Conservation (phyloP, 1,284 basidiomycete genomes). For the Ustilago xerochloae region DNA sequence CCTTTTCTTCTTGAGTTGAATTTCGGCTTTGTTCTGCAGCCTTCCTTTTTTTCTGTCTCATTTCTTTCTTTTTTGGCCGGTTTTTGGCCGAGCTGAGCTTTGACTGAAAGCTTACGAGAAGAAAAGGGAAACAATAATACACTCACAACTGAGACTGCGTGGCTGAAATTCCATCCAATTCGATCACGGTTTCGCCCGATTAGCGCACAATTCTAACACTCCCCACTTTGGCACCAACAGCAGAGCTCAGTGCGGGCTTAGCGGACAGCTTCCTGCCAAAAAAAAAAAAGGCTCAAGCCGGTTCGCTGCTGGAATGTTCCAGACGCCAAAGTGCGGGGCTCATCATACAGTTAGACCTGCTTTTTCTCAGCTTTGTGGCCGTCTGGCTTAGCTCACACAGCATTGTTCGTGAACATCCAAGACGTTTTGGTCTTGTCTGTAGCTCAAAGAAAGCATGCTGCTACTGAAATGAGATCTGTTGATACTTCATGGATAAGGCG, state of each 20-base stretch:
- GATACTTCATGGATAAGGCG: no score
- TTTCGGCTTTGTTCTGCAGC: slow-evolving; percentile 28
- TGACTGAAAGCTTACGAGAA: slow-evolving; percentile 13
- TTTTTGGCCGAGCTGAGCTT: slow-evolving; percentile 12
- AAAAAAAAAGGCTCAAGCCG: slow-evolving; percentile 6
- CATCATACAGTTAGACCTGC: background rate
- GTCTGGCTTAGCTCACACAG: background rate
- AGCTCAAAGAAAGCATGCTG: no score
- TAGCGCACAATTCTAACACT: no score
- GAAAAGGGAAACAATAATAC: no score
- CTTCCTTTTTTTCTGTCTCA: background rate
- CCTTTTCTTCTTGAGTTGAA: background rate
- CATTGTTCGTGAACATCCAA: background rate
- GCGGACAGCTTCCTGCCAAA: slow-evolving; percentile 5
- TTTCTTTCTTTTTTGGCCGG: slow-evolving; percentile 1
- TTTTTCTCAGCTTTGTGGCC: background rate
- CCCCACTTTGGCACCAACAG: background rate
- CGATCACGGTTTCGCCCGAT: slow-evolving; percentile 43
- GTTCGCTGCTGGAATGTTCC: slow-evolving; percentile 42
- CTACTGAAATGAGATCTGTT: no score
- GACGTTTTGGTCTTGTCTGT: no score
- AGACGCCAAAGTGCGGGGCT: slow-evolving; percentile 1
- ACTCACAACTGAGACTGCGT: background rate
- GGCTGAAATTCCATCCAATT: background rate
- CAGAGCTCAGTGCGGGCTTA: slow-evolving; percentile 14